phyloP scores from a whole-genome alignment of 768 basidiomycete species.

The Psilocybe azurescens region DNA sequence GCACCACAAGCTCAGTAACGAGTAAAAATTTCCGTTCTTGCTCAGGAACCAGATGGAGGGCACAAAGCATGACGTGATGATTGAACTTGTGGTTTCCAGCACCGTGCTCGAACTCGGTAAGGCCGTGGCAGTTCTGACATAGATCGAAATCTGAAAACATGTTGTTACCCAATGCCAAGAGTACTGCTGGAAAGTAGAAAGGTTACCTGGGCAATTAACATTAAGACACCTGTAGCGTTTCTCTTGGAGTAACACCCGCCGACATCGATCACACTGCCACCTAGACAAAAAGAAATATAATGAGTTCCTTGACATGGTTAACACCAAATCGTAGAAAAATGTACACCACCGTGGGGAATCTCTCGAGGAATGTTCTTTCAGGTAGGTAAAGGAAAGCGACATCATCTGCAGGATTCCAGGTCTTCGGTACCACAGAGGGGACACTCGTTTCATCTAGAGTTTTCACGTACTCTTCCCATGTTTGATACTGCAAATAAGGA shows the following conservation, averaged over 20 bases:
- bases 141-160: background rate
- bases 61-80: background rate
- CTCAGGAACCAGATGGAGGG: background rate
- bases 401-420: slow-evolving; percentile 7
- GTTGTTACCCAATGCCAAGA: background rate
- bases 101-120: background rate
- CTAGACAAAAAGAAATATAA: background rate
- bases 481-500: slow-evolving; percentile 12
- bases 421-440: slow-evolving; percentile 6
- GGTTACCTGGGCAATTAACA: background rate
- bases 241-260: background rate
- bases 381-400: too few species aligned
- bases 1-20: background rate
- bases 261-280: background rate
- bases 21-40: background rate
- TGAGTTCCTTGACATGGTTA: too few species aligned
- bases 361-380: too few species aligned
- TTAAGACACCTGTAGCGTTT: background rate
- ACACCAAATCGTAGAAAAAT: too few species aligned
- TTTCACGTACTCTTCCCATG: slow-evolving; percentile 18
- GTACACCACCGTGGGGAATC: too few species aligned
- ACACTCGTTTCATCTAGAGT: background rate
- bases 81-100: background rate
- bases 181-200: background rate
- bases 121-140: background rate